Conservation (phyloP, 1,139 yeast genomes). For the Pneumocystis sp. region DNA sequence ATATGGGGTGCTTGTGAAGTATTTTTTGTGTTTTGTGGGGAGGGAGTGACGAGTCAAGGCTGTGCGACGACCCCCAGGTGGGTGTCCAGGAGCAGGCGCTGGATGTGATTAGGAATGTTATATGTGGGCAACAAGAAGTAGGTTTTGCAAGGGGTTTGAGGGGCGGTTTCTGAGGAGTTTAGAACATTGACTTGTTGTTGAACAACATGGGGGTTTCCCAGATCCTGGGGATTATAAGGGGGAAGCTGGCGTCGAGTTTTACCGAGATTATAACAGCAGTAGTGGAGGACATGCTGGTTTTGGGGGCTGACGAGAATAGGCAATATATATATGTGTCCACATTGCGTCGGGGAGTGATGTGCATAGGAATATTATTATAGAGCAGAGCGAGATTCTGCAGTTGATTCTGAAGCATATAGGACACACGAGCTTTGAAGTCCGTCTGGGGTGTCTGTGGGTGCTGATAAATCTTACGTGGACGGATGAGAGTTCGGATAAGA, state of each 20-base stretch:
- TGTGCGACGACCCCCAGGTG: conserved; percentile 33
- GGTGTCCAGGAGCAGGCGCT: conserved; percentile 53
- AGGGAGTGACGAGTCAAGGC: conserved; percentile 40
- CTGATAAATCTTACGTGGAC: conserved; percentile 44
- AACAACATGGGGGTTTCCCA: conserved; percentile 18
- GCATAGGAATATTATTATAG: conserved; percentile 33
- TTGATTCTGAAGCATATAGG: conserved; percentile 25
- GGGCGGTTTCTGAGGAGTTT: background rate
- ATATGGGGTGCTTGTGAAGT: background rate
- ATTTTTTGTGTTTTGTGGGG: conserved; percentile 15
- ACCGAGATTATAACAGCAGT: conserved; percentile 30
- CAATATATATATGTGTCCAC: conserved; percentile 42
- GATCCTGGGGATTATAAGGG: conserved; percentile 12
- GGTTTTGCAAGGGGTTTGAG: too few species aligned
- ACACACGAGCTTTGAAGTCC: conserved; percentile 30
- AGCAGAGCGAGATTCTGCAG: conserved; percentile 30
- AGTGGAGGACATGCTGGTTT: background rate
- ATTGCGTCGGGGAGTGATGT: conserved; percentile 40
- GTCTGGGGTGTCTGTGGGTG: conserved; percentile 45
- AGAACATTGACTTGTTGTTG: conserved; percentile 15
- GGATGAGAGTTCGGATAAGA: conserved; percentile 22
- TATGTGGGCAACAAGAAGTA: conserved; percentile 49
- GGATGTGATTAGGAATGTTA: conserved; percentile 58
- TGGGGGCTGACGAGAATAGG: background rate
- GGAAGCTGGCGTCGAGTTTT: conserved; percentile 19